Conservation (phyloP, 2,329 filamentous ascomycete genomes). For the Apiospora pterosperma region DNA sequence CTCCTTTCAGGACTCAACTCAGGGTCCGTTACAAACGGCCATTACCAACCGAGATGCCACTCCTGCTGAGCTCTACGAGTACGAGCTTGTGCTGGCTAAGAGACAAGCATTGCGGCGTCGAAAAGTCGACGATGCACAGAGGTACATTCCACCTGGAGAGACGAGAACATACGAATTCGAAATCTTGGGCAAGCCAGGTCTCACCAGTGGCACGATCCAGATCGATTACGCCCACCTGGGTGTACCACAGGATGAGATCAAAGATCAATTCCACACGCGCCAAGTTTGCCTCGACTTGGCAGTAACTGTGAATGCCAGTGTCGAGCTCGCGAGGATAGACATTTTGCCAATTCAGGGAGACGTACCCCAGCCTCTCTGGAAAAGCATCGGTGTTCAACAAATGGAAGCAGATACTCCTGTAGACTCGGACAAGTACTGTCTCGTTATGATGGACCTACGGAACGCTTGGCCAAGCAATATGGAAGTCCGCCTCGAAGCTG, state of each 20-base stretch:
- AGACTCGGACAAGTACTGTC: conserved; percentile 62
- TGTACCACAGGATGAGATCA: conserved; percentile 61
- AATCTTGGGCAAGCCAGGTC: conserved; percentile 79
- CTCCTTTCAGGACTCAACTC: conserved; percentile 86
- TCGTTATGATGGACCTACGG: conserved; percentile 78
- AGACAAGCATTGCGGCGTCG: conserved; percentile 64
- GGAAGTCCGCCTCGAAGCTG: conserved; percentile 57
- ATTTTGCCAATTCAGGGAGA: conserved; percentile 68
- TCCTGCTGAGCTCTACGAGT: conserved; percentile 78
- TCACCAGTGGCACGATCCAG: conserved; percentile 76
- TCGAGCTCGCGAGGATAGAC: conserved; percentile 79
- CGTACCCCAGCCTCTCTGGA: conserved; percentile 61
- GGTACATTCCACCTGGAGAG: conserved; percentile 63
- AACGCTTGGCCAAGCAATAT: conserved; percentile 88
- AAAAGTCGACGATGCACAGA: conserved; percentile 47
- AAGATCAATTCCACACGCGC: conserved; percentile 76
- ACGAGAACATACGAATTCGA: conserved; percentile 76
- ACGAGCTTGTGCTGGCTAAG: conserved; percentile 74
- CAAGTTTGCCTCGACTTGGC: conserved; percentile 78
- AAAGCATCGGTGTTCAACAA: conserved; percentile 33
- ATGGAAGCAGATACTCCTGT: conserved; percentile 10
- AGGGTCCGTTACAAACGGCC: conserved; percentile 70
- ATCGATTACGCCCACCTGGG: conserved; percentile 86
- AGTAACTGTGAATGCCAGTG: conserved; percentile 86
- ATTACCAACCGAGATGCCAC: conserved; percentile 74